phyloP scores from a whole-genome alignment of 2,329 filamentous ascomycete genomes.

The Dothistroma pini region DNA sequence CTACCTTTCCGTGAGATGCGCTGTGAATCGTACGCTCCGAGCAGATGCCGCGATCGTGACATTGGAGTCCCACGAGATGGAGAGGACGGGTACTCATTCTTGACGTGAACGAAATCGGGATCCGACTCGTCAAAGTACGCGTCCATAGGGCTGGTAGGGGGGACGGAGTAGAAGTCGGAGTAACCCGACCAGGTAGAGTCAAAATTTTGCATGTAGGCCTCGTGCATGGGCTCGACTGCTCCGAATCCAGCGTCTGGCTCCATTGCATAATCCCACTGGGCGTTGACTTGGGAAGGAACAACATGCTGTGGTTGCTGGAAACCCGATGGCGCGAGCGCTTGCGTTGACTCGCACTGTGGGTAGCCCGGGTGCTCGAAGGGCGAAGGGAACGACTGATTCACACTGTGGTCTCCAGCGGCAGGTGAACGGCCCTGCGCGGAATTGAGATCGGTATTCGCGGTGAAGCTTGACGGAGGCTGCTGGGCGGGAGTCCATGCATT shows the following conservation, averaged over 20 bases:
- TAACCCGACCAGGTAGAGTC: constrained; percentile 11
- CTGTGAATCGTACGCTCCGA: background rate
- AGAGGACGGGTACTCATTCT: constrained; percentile 15
- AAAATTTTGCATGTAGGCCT: constrained; percentile 16
- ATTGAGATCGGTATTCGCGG: background rate
- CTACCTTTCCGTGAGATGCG: constrained; percentile 5
- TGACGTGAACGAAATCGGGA: constrained; percentile 23
- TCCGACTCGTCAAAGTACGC: constrained; percentile 24
- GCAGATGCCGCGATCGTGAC: background rate
- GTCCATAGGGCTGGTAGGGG: constrained; percentile 15
- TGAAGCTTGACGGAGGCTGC: constrained; percentile 1
- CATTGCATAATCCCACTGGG: constrained; percentile 22
- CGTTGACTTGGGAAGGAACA: constrained; percentile 27
- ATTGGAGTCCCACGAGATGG: constrained; percentile 1
- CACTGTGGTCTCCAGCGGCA: constrained; percentile 6
- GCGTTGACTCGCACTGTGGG: constrained; percentile 7
- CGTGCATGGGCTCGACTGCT: constrained; percentile 9
- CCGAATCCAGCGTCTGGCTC: constrained; percentile 16
- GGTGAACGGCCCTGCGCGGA: background rate
- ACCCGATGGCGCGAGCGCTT: constrained; percentile 12
- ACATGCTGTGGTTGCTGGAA: constrained; percentile 21
- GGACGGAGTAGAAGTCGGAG: constrained; percentile 14
- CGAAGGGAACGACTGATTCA: constrained; percentile 11
- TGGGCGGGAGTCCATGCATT: constrained; percentile 4
- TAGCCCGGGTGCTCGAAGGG: constrained; percentile 16